phyloP scores from a whole-genome alignment of 805 yeast species.

The Cephaloascus fragrans region DNA sequence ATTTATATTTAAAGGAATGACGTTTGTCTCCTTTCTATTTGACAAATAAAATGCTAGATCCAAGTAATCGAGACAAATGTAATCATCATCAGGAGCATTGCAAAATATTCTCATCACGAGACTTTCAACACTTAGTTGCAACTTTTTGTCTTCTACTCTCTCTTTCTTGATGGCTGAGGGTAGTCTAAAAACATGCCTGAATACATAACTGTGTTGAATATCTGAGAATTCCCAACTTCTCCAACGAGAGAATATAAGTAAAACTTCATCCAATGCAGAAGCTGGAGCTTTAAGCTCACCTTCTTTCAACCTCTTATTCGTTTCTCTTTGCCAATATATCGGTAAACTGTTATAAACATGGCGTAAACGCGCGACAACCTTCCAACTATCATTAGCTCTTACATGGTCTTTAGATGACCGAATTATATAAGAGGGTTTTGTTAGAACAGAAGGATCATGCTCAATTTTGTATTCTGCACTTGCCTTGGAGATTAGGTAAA shows the following conservation, averaged over 20 bases:
- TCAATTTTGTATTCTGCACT: slow-evolving; percentile 37
- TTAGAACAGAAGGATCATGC: slow-evolving; percentile 83
- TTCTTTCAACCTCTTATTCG: slow-evolving; percentile 18
- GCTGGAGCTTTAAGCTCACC: slow-evolving; percentile 34
- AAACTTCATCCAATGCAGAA: slow-evolving; percentile 45
- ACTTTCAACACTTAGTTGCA: slow-evolving; percentile 18
- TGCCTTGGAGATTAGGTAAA: slow-evolving; percentile 29
- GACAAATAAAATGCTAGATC: slow-evolving; percentile 3
- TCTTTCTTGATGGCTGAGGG: slow-evolving; percentile 1
- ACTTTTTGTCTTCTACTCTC: background rate
- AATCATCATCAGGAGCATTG: slow-evolving; percentile 17
- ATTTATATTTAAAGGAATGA: background rate
- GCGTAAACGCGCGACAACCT: slow-evolving; percentile 66
- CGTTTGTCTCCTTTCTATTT: background rate
- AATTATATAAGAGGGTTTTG: slow-evolving; percentile 78
- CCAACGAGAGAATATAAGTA: slow-evolving; percentile 64
- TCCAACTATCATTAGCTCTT: slow-evolving; percentile 81
- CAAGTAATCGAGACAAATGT: slow-evolving; percentile 16
- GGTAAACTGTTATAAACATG: slow-evolving; percentile 62
- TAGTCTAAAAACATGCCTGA: slow-evolving; percentile 37
- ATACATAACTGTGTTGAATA: slow-evolving; percentile 46
- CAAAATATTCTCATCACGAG: slow-evolving; percentile 14
- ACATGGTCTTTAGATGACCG: slow-evolving; percentile 67
- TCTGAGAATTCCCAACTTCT: slow-evolving; percentile 84
- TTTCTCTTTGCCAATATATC: slow-evolving; percentile 29